Evolutionary conservation across 2,329 filamentous ascomycete species (phyloP), one percentile per base, ranked within the genome.

Genomic region (Beauveria bassiana): DNA sequence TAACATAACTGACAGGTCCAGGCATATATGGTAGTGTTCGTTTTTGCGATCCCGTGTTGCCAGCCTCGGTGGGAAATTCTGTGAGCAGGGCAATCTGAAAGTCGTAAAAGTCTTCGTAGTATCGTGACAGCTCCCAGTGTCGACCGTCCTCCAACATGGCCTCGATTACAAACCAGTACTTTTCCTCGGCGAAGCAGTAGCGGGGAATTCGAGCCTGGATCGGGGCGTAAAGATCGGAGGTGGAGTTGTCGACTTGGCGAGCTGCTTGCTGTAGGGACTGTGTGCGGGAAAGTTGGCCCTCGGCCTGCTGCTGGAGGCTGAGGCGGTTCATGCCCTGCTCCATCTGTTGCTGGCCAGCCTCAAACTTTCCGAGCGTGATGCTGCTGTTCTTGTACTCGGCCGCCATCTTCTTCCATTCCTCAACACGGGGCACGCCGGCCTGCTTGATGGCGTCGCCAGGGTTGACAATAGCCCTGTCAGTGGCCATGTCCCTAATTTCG

Each of bases 331-430:
- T 62, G 20, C 54, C 47, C 34, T 61, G 43, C 18, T 56, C 59
- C 42, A 61, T 55, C 22, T 61, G 50, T 20, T 38, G 50, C 22
- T 71, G 72, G 61, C 84, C 80, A 62, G 77, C 80, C 68, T 93
- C 91, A 67, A 96, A 93, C 75, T 93, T 96, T 67, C 95, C 95
- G 47, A 99, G 79, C 0, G 93, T 93, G 71, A 99, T 98, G 76
- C 95, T 98, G 73, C 93, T 96, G 73, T 98, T 97, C 80, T 99
- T 99, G 77, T 99, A 99, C 66, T 97, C 93, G 61, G 93, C 93
- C 0, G 95, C 93, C 91, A 97, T 97, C 77, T 96, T 96, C 80
- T 99, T 99, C 95, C 95, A 99, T 70, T 99, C 95, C 72, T 99
- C 95, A 3, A 99, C 95, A 69, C 88, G 89, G 14, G 95, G 95